Conservation (phyloP, 176 grass and related monocot species). For the Coix lacrymajobi region DNA sequence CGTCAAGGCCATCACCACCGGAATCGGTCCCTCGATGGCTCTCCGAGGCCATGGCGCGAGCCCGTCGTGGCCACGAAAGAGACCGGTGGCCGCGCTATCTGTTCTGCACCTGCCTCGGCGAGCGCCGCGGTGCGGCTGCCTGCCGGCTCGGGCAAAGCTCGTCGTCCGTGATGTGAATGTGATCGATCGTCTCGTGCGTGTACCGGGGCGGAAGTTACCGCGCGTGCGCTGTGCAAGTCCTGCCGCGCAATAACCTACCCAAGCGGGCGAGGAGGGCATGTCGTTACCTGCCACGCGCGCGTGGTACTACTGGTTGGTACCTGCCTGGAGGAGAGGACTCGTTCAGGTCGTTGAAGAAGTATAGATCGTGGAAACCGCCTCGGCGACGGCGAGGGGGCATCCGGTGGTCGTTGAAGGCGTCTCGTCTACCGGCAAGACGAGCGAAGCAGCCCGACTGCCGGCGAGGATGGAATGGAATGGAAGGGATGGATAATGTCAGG, state of each 20-base stretch:
- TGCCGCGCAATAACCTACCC: neutral
- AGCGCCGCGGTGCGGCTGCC: too few relatives aligned
- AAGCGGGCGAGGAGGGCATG: neutral
- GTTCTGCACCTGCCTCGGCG: neutral
- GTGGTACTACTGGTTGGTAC: too few relatives aligned
- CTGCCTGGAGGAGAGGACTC: neutral
- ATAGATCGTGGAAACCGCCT: neutral
- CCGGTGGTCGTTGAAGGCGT: neutral
- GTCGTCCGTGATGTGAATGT: neutral
- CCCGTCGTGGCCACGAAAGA: neutral
- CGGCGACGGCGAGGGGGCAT: constrained; percentile 15
- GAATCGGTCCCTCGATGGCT: neutral
- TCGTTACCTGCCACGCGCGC: neutral
- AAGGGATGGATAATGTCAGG: neutral
- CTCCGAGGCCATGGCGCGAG: neutral
- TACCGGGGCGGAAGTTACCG: neutral
- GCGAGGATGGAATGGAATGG: neutral
- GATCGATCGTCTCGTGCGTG: neutral
- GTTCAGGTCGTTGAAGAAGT: constrained; percentile 1
- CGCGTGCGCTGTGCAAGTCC: neutral
- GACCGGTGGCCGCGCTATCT: neutral
- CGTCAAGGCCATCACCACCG: neutral
- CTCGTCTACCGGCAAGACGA: neutral
- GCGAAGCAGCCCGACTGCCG: neutral
- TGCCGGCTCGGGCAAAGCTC: neutral